Evolutionary conservation across 495 filamentous ascomycete genomes (phyloP).

Genomic region (Cercophora sp.): DNA sequence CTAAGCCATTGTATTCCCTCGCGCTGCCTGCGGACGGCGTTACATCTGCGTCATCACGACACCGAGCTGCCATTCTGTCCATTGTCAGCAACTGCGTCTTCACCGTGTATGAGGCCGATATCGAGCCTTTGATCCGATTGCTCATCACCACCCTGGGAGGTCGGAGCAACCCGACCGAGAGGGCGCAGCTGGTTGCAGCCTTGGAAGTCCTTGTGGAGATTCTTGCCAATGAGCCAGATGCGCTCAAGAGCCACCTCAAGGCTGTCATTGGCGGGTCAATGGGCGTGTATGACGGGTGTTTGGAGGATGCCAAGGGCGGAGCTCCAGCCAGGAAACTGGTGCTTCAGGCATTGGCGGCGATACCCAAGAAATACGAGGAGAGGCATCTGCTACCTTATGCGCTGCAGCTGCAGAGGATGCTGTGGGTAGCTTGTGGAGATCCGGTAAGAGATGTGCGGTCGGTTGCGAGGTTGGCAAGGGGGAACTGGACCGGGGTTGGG

Average conservation of each 20-base stretch:
- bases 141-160: conserved; percentile 34
- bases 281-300: too few relatives aligned
- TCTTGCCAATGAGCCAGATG: conserved; percentile 30
- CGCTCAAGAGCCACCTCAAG: conserved; percentile 34
- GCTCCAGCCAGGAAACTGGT: conserved; percentile 27
- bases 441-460: conserved; percentile 40
- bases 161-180: conserved; percentile 5
- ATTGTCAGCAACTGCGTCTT: conserved; percentile 39
- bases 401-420: conserved; percentile 32
- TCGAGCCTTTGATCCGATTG: conserved; percentile 30
- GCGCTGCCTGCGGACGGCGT: conserved; percentile 21
- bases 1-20: conserved; percentile 24
- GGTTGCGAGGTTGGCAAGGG: conserved; percentile 37
- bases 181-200: conserved; percentile 26
- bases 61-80: conserved; percentile 30
- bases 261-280: conserved; percentile 32
- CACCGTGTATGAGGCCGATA: conserved; percentile 39
- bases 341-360: conserved; percentile 34
- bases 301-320: background rate
- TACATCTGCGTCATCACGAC: conserved; percentile 18
- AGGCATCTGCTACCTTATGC: conserved; percentile 33
- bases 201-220: conserved; percentile 39
- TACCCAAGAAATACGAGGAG: conserved; percentile 39
- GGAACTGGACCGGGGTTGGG: too few relatives aligned
- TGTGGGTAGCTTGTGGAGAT: conserved; percentile 42